These are phyloP conservation scores for Monosporascus sp. DNA, from an alignment of 2,329 filamentous ascomycete species.

Conservation along the genomic window DNA sequence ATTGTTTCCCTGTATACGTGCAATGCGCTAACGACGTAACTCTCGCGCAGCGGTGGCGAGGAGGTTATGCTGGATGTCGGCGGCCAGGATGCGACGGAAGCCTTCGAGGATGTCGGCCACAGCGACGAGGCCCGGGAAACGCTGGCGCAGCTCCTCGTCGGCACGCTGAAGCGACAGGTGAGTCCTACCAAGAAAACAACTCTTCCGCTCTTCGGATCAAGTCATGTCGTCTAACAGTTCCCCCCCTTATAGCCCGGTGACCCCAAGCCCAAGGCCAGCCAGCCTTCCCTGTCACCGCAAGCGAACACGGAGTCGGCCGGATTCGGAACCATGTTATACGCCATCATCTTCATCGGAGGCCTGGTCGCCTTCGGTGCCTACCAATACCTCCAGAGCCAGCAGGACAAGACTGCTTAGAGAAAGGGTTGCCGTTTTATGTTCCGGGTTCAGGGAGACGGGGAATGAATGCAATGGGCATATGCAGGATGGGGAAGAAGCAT, in stretches of 20 bases:
- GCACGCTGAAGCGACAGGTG: constrained; percentile 76
- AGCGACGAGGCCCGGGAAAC: constrained; percentile 97
- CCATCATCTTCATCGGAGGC: constrained; percentile 71
- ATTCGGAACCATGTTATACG: constrained; percentile 76
- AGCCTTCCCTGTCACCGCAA: constrained; percentile 42
- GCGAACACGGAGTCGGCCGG: constrained; percentile 47
- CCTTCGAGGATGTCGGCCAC: constrained; percentile 99
- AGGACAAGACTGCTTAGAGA: constrained; percentile 24
- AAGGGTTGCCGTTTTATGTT: not conserved
- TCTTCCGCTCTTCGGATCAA: not conserved
- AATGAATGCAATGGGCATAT: too few species aligned
- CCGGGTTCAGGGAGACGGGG: too few species aligned
- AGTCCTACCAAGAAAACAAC: constrained; percentile 22
- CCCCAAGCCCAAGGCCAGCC: constrained; percentile 61
- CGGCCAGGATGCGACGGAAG: constrained; percentile 94
- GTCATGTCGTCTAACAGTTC: not conserved
- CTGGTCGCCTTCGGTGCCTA: constrained; percentile 73
- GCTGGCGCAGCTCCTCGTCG: constrained; percentile 69
- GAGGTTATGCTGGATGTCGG: constrained; percentile 95
- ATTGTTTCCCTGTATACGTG: not conserved
- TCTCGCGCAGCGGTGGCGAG: constrained; percentile 74
- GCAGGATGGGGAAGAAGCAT: too few species aligned
- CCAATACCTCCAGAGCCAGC: constrained; percentile 70
- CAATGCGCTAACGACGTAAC: constrained; percentile 19
- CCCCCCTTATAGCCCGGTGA: constrained; percentile 60